Evolutionary conservation across 306 rosid genomes (phyloP), one percentile per base, ranked within the genome.

Genomic region (Inga oerstediana): DNA sequence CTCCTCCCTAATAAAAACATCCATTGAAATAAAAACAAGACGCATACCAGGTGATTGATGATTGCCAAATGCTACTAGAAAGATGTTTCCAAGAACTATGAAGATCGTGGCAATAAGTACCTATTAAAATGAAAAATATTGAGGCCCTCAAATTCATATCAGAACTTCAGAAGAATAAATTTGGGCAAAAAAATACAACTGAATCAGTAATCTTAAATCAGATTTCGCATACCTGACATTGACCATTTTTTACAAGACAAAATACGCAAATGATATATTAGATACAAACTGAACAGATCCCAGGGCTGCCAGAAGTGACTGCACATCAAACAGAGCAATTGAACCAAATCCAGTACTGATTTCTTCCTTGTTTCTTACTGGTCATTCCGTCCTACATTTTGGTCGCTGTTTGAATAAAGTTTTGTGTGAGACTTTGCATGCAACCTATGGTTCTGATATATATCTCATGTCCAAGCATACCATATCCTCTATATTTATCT

Each of bases 241-340:
- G 78, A 93, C 97, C 88, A 91, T 78, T 89, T 93, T 92, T 92
- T 92, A 88, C 92, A 96, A 84, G 75, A 96, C 99, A 72, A 96
- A 93, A 87, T 93, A 93, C 34, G 99, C 94, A 75, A 96, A 96
- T 51, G 99, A 98, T 78, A 96, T 94, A 89, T 96, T 96, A 78
- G 99, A 93, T 75, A 96, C 92, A 86, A 93, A 96, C 84, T 96
- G 99, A 83, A 96, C 88, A 74, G 99, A 96, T 89, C 99, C 99
- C 83, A 96, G 90, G 56, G 99, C 99, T 10, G 99, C 99, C 84
- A 96, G 98, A 92, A 96, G 98, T 75, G 99, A 96, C 99, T 93
- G 97, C 89, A 87, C 73, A 39, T 66, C 17, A 79, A 14, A 67
- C 5, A 79, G 56, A 59, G 83, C 19, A 79, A 46, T 11, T 11